Evolutionary conservation across 257 asterid species (phyloP).

Genomic region (Verbascum thapsus): DNA sequence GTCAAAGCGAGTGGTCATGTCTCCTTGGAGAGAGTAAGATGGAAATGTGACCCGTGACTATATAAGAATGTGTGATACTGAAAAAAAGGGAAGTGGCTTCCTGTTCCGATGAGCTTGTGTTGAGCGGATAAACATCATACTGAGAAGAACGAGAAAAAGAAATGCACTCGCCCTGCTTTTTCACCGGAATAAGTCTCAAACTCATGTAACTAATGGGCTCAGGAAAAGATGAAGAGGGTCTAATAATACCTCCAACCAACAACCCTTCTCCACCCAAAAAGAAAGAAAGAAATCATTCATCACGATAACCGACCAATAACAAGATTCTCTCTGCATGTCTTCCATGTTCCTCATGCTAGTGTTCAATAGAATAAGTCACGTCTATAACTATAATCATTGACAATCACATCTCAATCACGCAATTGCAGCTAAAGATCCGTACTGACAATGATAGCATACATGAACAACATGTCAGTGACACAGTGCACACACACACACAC

Average conservation of each 20-base stretch:
- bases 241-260: not conserved
- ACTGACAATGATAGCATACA: not conserved
- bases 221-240: not conserved
- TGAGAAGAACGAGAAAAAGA: not conserved
- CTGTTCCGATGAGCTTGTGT: not conserved
- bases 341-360: not conserved
- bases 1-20: not conserved
- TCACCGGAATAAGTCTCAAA: not conserved
- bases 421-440: not conserved
- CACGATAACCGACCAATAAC: not conserved
- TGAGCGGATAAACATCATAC: too few relatives aligned
- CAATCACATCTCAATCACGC: not conserved
- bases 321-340: not conserved
- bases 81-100: slow-evolving; percentile 1
- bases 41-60: not conserved
- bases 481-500: too few relatives aligned
- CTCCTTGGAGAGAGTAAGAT: not conserved
- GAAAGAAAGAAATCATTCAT: too few relatives aligned
- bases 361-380: slow-evolving; percentile 9
- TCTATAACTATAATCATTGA: not conserved
- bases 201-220: not conserved
- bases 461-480: not conserved
- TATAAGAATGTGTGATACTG: not conserved
- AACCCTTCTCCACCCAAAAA: too few relatives aligned
- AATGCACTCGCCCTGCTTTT: too few relatives aligned